A percentile compares a stretch with the other conserved stretches of the same genome.
phyloP scores from a whole-genome alignment of 2,329 filamentous ascomycete species.

The Talaromyces sp. region DNA sequence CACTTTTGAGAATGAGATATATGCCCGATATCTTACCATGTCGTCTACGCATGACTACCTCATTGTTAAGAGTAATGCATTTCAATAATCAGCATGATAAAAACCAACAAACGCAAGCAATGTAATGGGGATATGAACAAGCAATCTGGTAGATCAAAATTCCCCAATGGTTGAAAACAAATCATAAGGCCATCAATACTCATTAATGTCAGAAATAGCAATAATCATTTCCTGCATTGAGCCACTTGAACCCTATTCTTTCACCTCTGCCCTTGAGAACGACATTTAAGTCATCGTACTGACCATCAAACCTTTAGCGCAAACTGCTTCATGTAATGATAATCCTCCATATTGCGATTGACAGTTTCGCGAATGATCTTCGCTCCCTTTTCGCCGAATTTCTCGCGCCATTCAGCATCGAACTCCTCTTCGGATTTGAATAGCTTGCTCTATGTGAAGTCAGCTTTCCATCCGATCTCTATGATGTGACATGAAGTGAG shows the following conservation, averaged over 20 bases:
- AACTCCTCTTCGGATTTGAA: constrained; percentile 50
- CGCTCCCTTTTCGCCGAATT: constrained; percentile 56
- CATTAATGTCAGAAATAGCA: neutral
- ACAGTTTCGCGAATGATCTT: constrained; percentile 56
- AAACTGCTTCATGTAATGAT: constrained; percentile 62
- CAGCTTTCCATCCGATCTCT: neutral
- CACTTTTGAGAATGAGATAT: neutral
- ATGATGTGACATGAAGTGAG: neutral
- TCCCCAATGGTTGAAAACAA: neutral
- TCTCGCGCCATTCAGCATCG: constrained; percentile 56
- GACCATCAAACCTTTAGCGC: constrained; percentile 47
- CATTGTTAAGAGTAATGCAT: neutral
- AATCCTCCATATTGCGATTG: constrained; percentile 55
- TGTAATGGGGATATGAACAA: neutral
- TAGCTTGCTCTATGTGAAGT: constrained; percentile 23
- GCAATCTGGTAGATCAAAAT: neutral
- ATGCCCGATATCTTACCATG: neutral
- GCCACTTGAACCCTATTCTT: neutral
- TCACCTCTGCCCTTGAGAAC: too few relatives aligned
- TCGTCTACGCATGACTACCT: neutral
- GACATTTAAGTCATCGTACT: neutral
- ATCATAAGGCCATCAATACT: neutral
- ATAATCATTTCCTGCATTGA: neutral
- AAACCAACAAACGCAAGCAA: neutral
- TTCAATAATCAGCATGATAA: neutral